A percentile compares a stretch with the other conserved stretches of the same genome.
phyloP scores from a whole-genome alignment of 768 basidiomycete species.

The Tephrocybe sp. region DNA sequence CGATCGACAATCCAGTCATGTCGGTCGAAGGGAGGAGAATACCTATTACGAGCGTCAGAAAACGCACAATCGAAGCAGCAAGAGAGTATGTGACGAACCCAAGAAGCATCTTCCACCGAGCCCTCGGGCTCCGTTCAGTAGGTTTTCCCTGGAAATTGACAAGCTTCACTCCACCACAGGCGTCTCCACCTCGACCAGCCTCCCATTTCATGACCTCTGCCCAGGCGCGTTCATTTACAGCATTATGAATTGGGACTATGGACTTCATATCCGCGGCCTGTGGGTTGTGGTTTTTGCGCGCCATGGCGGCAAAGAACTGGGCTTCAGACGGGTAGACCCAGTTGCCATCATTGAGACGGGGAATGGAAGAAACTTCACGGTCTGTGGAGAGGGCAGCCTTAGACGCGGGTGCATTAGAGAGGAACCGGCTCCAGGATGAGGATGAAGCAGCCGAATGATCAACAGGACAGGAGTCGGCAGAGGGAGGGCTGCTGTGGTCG shows the following conservation, averaged over 20 bases:
- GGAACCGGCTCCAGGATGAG: constrained; percentile 41
- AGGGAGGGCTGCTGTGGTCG: constrained; percentile 39
- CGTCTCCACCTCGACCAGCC: constrained; percentile 71
- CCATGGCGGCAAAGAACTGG: constrained; percentile 99
- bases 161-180: constrained; percentile 77
- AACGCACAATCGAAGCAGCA: not conserved
- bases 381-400: constrained; percentile 54
- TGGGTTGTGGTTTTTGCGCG: constrained; percentile 90
- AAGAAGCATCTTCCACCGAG: constrained; percentile 75
- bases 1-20: constrained; percentile 98
- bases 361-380: constrained; percentile 87
- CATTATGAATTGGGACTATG: constrained; percentile 98
- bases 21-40: constrained; percentile 90
- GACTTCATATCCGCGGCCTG: constrained; percentile 88
- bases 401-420: constrained; percentile 29
- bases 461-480: constrained; percentile 36
- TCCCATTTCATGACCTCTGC: constrained; percentile 82
- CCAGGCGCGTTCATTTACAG: constrained; percentile 96
- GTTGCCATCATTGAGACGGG: constrained; percentile 62
- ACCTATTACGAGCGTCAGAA: constrained; percentile 47
- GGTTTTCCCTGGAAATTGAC: constrained; percentile 92
- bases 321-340: constrained; percentile 99
- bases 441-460: constrained; percentile 29
- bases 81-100: constrained; percentile 60
- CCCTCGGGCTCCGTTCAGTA: constrained; percentile 73